Evolutionary conservation across 2,329 filamentous ascomycete genomes (phyloP).

Genomic region (Monilinia fructigena): DNA sequence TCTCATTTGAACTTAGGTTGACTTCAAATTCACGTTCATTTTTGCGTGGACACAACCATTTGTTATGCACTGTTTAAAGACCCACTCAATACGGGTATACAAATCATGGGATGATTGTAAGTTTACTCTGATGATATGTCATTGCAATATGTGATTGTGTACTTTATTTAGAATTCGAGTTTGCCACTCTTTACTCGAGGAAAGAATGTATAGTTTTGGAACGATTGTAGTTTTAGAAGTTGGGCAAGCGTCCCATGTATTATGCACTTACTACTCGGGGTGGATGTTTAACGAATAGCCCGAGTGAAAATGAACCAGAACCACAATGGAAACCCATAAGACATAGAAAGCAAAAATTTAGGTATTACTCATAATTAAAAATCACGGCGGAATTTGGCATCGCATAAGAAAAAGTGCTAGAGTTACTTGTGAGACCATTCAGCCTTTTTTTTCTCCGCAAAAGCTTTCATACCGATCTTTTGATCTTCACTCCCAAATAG

Average conservation of each 20-base stretch:
- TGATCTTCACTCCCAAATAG: constrained; percentile 94
- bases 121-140: no score
- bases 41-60: no score
- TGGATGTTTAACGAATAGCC: background rate
- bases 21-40: background rate
- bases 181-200: no score
- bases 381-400: background rate
- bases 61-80: no score
- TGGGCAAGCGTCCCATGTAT: no score
- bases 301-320: background rate
- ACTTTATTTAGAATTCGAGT: no score
- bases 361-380: background rate
- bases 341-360: background rate
- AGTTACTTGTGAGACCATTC: constrained; percentile 78
- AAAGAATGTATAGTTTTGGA: no score
- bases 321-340: background rate
- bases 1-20: background rate
- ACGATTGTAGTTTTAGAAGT: no score
- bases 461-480: constrained; percentile 95
- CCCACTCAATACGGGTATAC: no score
- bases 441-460: constrained; percentile 90
- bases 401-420: background rate
- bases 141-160: no score
- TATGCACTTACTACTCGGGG: no score
- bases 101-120: no score